phyloP scores from a whole-genome alignment of 441 rosid genomes.

The Manihot esculenta region DNA sequence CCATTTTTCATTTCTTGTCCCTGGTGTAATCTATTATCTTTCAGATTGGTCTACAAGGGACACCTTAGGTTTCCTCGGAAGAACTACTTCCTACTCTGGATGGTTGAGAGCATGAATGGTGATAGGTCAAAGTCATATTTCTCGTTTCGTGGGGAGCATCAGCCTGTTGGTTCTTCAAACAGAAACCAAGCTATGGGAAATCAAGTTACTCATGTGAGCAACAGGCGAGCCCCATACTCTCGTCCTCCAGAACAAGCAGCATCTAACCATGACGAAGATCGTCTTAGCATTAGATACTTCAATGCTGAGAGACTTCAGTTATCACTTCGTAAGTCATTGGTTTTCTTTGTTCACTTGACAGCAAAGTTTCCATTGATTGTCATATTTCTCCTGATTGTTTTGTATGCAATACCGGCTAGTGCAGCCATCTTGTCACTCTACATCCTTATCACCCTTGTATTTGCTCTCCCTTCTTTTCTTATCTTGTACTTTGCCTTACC shows the following conservation, averaged over 20 bases:
- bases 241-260: constrained; percentile 28
- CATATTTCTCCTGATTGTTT: constrained; percentile 60
- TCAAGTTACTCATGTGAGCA: constrained; percentile 33
- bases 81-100: constrained; percentile 86
- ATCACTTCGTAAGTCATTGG: constrained; percentile 61
- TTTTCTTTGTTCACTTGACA: constrained; percentile 57
- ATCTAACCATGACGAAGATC: constrained; percentile 25
- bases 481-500: constrained; percentile 74
- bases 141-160: constrained; percentile 38
- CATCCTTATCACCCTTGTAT: constrained; percentile 61
- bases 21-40: constrained; percentile 74
- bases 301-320: constrained; percentile 50
- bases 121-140: constrained; percentile 45
- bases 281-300: constrained; percentile 26
- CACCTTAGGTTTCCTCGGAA: constrained; percentile 67
- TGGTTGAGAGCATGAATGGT: constrained; percentile 80
- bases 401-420: constrained; percentile 84
- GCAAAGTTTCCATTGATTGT: constrained; percentile 77
- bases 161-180: constrained; percentile 34
- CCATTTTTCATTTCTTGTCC: constrained; percentile 86
- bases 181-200: constrained; percentile 30
- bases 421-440: constrained; percentile 71
- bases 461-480: constrained; percentile 77
- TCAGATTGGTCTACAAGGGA: constrained; percentile 66
- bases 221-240: constrained; percentile 31